phyloP scores from a whole-genome alignment of 352 stramenopile genomes.

The Phytophthora sp. region DNA sequence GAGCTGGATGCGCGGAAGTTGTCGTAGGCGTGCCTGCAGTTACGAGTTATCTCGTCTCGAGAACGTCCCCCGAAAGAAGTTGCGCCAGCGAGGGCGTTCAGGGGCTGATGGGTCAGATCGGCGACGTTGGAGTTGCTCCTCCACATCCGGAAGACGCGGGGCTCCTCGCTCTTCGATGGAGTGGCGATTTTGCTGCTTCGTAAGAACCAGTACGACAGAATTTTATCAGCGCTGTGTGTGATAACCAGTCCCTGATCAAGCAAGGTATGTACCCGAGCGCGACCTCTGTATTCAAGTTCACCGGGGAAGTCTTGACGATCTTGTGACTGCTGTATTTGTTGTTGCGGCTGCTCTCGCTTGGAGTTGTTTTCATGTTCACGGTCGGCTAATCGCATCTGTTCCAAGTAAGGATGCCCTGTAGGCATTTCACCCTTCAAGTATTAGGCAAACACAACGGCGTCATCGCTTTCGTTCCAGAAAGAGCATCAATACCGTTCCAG shows the following conservation, averaged over 20 bases:
- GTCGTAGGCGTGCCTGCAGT: not conserved
- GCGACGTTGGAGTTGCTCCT: conserved; percentile 26
- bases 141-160: conserved; percentile 1
- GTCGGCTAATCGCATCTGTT: conserved; percentile 32
- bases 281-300: not conserved
- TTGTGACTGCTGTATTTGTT: not conserved
- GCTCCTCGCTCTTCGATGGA: conserved; percentile 28
- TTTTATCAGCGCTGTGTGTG: not conserved
- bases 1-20: not conserved
- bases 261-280: conserved; percentile 31
- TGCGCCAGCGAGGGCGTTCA: conserved; percentile 25
- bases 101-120: conserved; percentile 25
- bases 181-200: conserved; percentile 16
- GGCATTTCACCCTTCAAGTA: too few species aligned
- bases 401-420: conserved; percentile 43
- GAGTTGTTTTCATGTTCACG: conserved; percentile 19
- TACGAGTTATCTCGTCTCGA: conserved; percentile 4
- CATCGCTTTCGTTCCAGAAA: not conserved
- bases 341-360: not conserved
- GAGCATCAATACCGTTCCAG: conserved; percentile 54
- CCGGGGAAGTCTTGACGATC: not conserved
- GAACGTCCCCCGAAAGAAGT: conserved; percentile 37
- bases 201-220: too few species aligned
- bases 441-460: too few species aligned
- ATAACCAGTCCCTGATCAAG: too few species aligned